Evolutionary conservation across 1,139 yeast genomes (phyloP), one percentile per base, ranked within the genome.

Genomic region (Debaryomyces psychrophilus): DNA sequence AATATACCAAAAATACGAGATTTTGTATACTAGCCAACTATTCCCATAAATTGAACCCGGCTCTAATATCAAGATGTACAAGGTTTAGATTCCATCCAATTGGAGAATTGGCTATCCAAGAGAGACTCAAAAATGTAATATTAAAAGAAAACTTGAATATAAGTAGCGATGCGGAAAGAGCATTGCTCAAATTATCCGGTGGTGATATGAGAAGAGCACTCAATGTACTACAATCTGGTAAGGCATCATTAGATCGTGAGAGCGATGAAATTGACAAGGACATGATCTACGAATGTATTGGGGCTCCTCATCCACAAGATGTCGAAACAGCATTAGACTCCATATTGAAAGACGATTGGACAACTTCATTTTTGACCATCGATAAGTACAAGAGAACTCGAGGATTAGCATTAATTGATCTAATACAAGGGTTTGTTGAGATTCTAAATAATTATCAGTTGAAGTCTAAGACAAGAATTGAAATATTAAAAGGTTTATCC

Each of bases 141-240:
- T 78, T 79, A 31, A 72, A 73, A 46, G 99, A 95, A 59, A 66
- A 79, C 1, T 71, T 93, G 41, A 68, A 73, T 8, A 73, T 95
- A 18, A 61, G 75, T 0, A 66, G 73, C 0, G 82, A 74, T 0
- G 98, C 97, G 0, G 71, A 79, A 42, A 66, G 67, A 1, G 84
- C 97, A 1, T 72, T 95, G 45, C 71, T 93, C 50, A 73, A 71
- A 44, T 76, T 93, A 47, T 79, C 95, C 7, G 79, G 82, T 50
- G 99, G 99, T 43, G 99, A 95, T 65, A 95, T 95, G 99, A 82
- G 99, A 70, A 82, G 90, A 50, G 96, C 96, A 0, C 76, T 95
- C 56, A 95, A 95, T 61, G 97, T 95, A 6, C 68, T 95, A 45
- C 99, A 95, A 67, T 96, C 98, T 0, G 89, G 99, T 64, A 81